Conservation (phyloP, 108 stramenopile species). For the Discostella pseudostelligera region DNA sequence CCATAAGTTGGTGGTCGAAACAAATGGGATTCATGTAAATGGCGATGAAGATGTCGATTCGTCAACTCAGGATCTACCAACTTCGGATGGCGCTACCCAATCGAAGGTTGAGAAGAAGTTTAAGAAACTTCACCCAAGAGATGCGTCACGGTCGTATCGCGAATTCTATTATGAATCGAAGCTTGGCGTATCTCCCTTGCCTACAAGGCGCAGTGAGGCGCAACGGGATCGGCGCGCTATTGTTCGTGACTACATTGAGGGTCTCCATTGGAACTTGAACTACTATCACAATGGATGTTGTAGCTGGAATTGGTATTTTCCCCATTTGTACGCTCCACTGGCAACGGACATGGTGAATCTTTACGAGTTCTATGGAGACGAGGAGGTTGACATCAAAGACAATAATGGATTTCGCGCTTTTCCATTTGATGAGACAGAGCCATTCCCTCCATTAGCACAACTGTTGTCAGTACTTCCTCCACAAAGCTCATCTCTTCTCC, state of each 20-base stretch:
- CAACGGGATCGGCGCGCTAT: constrained; percentile 77
- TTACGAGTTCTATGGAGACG: constrained; percentile 70
- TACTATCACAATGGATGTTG: constrained; percentile 97
- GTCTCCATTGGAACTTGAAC: constrained; percentile 91
- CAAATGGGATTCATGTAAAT: constrained; percentile 16
- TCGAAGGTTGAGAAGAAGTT: constrained; percentile 57
- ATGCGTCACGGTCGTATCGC: constrained; percentile 78
- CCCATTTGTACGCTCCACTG: constrained; percentile 92
- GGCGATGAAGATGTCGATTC: constrained; percentile 1
- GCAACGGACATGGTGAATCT: constrained; percentile 93
- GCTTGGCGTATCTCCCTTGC: constrained; percentile 64
- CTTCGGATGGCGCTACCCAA: constrained; percentile 29
- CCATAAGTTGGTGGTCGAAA: constrained; percentile 45
- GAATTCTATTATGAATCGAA: constrained; percentile 95
- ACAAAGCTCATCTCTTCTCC: constrained; percentile 88
- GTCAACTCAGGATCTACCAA: constrained; percentile 8
- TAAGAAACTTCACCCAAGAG: constrained; percentile 61
- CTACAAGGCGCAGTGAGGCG: constrained; percentile 38
- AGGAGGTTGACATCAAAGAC: constrained; percentile 46
- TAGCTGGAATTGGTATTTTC: constrained; percentile 98
- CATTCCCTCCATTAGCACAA: constrained; percentile 93
- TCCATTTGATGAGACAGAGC: constrained; percentile 66
- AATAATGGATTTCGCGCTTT: constrained; percentile 72
- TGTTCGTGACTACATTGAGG: constrained; percentile 88
- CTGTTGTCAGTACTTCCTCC: constrained; percentile 95